Evolutionary conservation across 768 basidiomycete genomes (phyloP).

Genomic region (Panaeolus papilionaceus): DNA sequence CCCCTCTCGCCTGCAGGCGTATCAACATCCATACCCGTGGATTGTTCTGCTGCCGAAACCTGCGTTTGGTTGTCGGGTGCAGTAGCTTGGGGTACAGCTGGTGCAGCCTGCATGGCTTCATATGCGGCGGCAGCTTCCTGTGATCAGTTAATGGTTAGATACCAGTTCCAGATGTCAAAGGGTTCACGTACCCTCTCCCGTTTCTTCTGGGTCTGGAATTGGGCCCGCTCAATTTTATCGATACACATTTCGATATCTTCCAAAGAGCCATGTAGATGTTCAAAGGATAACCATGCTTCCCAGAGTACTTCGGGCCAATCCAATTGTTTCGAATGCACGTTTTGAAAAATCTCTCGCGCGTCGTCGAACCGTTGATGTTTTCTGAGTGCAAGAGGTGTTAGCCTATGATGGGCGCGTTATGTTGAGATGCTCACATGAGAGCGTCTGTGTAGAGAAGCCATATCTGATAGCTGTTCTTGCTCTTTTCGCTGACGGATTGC

Average conservation of each 20-base stretch:
- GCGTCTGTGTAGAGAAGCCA: constrained; percentile 81
- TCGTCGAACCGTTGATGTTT: constrained; percentile 59
- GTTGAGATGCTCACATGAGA: constrained; percentile 60
- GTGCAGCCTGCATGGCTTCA: constrained; percentile 52
- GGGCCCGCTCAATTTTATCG: constrained; percentile 70
- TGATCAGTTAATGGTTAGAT: constrained; percentile 3
- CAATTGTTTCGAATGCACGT: constrained; percentile 71
- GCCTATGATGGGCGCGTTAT: background rate
- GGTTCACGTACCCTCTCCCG: constrained; percentile 62
- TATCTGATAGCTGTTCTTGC: constrained; percentile 73
- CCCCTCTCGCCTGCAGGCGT: constrained; percentile 38
- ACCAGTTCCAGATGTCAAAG: background rate
- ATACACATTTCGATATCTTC: constrained; percentile 67
- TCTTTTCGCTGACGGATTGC: constrained; percentile 68
- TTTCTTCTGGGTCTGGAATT: constrained; percentile 62
- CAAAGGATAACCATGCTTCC: constrained; percentile 91
- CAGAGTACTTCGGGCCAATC: constrained; percentile 97
- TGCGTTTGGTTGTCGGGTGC: background rate
- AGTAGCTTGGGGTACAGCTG: constrained; percentile 21
- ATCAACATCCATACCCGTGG: constrained; percentile 50
- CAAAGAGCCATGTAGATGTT: constrained; percentile 80
- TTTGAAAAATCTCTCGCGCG: constrained; percentile 71
- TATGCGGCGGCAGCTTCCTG: constrained; percentile 60
- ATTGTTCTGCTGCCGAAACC: background rate
- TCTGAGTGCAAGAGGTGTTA: constrained; percentile 34